phyloP scores from a whole-genome alignment of 139 green algal genomes.

The Chlorokybus atmophyticus region DNA sequence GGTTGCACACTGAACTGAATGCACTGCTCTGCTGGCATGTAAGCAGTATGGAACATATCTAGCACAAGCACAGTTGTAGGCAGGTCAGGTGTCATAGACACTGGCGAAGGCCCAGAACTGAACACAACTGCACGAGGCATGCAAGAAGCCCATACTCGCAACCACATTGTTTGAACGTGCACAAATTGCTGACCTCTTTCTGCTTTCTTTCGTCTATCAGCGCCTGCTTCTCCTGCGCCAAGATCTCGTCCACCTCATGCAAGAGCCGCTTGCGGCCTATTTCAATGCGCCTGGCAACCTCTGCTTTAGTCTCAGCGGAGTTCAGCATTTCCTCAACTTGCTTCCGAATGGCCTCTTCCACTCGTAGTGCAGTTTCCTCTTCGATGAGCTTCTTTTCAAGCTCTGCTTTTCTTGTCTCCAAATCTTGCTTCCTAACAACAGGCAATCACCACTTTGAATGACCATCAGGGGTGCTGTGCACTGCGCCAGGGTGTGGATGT shows the following conservation, averaged over 20 bases:
- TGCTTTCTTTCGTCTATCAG: conserved; percentile 3
- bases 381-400: conserved; percentile 11
- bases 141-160: not conserved
- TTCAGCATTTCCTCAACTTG: conserved; percentile 4
- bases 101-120: conserved; percentile 1
- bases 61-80: too few species aligned
- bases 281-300: conserved; percentile 4
- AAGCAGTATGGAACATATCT: not conserved
- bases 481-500: too few species aligned
- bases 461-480: too few species aligned
- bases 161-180: not conserved
- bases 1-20: conserved; percentile 5
- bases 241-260: conserved; percentile 13
- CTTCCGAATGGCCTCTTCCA: conserved; percentile 9
- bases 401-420: too few species aligned
- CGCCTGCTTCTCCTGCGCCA: conserved; percentile 12
- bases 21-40: conserved; percentile 3
- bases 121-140: conserved; percentile 12
- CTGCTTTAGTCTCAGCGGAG: conserved; percentile 6
- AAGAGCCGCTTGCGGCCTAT: conserved; percentile 4
- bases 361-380: conserved; percentile 2
- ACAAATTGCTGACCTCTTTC: conserved; percentile 13
- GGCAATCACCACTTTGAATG: too few species aligned
- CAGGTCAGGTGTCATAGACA: too few species aligned
- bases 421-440: too few species aligned